Conservation (phyloP, 1,284 basidiomycete species). For the Cystobasidium pallidum region DNA sequence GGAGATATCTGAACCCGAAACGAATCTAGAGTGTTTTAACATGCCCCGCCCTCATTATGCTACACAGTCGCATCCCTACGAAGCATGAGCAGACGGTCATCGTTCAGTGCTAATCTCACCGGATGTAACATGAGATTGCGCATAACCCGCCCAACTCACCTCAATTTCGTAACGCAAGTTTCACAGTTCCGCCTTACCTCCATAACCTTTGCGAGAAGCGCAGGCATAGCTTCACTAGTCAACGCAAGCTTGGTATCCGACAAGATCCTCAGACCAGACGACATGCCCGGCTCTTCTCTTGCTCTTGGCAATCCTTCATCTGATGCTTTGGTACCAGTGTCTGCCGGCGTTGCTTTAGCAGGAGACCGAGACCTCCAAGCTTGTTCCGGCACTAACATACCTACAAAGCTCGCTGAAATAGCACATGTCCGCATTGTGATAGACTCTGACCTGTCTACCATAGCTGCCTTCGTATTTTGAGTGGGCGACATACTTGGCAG, state of each 20-base stretch:
- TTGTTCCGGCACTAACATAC: not conserved
- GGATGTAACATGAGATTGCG: too few species aligned
- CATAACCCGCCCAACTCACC: not conserved
- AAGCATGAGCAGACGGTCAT: too few species aligned
- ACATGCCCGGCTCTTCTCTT: too few species aligned
- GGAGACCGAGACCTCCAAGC: too few species aligned
- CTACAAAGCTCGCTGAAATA: slow-evolving; percentile 3
- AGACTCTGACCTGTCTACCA: not conserved
- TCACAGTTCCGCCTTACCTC: slow-evolving; percentile 49
- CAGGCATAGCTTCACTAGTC: slow-evolving; percentile 52
- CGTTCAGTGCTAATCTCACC: too few species aligned
- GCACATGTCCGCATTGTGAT: slow-evolving; percentile 21
- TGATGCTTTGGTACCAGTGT: not conserved
- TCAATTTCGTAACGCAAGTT: slow-evolving; percentile 47
- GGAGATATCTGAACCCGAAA: too few species aligned
- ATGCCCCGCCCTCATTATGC: too few species aligned
- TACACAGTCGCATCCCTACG: too few species aligned
- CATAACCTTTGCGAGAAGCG: slow-evolving; percentile 47
- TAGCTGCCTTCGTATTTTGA: not conserved
- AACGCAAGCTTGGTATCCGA: slow-evolving; percentile 44
- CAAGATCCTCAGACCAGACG: too few species aligned
- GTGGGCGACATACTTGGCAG: not conserved
- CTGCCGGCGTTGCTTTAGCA: not conserved
- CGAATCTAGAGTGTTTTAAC: too few species aligned
- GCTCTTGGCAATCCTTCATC: too few species aligned